Base-by-base conservation (phyloP, 352 stramenopile genomes). In the Globisporangium orthogonon region DNA sequence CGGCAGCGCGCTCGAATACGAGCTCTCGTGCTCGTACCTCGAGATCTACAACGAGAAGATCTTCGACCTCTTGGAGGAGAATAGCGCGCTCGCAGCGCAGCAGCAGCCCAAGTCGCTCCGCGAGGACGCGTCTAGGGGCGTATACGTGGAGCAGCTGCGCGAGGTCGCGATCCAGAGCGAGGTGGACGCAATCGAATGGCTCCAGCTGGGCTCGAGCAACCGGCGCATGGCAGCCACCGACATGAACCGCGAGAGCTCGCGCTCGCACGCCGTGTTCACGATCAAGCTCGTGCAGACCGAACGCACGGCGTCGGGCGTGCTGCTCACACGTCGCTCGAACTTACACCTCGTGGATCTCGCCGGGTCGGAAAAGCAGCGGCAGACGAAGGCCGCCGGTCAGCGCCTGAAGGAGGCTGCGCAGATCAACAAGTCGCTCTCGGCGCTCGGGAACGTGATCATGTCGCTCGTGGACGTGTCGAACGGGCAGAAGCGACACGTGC, bases 251-350 rank as follows among this genome's bases (percentile, higher is more conserved):
- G 95, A 96, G 61, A 98, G 87, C 43, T 98, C 91, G 58, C 80
- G 97, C 13, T 98, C 92, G 0, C 97, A 99, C 66, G 95, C 96
- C 6, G 96, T 99, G 28, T 99, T 99, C 62, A 98, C 95, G 14
- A 76, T 99, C 23, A 88, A 94, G 50, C 56, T 99, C 44, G 82
- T 98, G 59, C 86, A 89, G 28, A 86, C 73, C 3, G 66, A 91
- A 49, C 73, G 83, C 30, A 87, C 83, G 13, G 67, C 72, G 3
- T 61, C 67, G 35, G 83, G 82, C 18, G 67, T 85, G 15, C 62
- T 79, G 23, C 70, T 89, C 47, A 94, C 76, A 1, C 71, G 83
- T 7, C 71, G 78, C n/a, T 92, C 83, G 1, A 87, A 86, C 41
- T 56, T 95, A 51, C 81, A 94, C 61, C 63, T 96, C 14, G 84